Evolutionary conservation across 148 eudicot genomes (phyloP), one percentile per base, ranked within the genome.

Genomic region (Amaranthus palmeri): DNA sequence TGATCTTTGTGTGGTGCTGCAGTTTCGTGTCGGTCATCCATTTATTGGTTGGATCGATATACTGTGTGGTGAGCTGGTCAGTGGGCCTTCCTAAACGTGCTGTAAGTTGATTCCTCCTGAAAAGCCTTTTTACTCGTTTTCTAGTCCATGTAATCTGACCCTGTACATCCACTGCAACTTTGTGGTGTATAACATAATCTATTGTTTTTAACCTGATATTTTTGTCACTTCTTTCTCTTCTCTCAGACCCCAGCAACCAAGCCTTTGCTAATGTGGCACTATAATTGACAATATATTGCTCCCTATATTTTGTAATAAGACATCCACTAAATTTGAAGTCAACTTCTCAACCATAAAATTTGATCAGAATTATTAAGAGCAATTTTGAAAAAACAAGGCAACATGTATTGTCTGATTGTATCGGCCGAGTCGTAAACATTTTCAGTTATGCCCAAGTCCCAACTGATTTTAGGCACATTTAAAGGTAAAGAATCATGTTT

Each of bases 81-180:
- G 96, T 92, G 49, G 97, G 99, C 77, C 99, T 95, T 72, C 99
- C 99, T 7, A 92, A 95, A 80, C 88, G 99, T 51, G 97, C 99
- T 86, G 99, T 95, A 81, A 95, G 99, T 86, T 55, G 0, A 58
- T 60, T 67, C 57, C 14, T 10, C 70, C 14, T 8, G 47, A 40
- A 49, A 71, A 42, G 63, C 80, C 76, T 42, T 53, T 66, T 72
- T 5, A 18, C 69, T 54, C 48, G 49, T 0, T 58, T 72, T 77
- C 46, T 7, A 58, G 48, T 18, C 55, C 49, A 50, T 4, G 14
- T 10, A 50, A 18, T 25, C 36, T 25, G 36, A 25, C 36, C 54
- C 63, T 44, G 14, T 18, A 46, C 6, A 10, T 25, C 48, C 49
- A 10, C 14, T 10, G 17, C 2, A 8, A 41, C 15, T 67, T 61